These are phyloP conservation scores for Sphagnum magellanicum DNA, from an alignment of 228 moss, liverwort and hornwort genomes.

Conservation along the genomic window DNA sequence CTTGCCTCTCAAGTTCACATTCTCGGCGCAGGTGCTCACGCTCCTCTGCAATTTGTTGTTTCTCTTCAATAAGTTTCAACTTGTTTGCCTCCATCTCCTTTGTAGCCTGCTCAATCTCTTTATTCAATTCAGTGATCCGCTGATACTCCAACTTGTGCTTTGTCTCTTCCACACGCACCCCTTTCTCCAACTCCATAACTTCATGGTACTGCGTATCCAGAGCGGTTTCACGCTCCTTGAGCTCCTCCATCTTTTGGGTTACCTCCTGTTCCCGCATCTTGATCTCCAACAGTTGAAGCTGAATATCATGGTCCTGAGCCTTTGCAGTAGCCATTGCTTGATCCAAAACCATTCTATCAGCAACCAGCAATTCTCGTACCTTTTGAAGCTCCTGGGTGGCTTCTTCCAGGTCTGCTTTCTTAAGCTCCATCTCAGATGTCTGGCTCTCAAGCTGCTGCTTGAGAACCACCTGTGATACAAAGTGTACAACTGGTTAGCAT, in stretches of 20 bases:
- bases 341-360: slow-evolving; percentile 50
- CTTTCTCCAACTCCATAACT: slow-evolving; percentile 54
- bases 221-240: slow-evolving; percentile 50
- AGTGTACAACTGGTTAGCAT: not conserved
- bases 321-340: slow-evolving; percentile 31
- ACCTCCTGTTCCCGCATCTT: slow-evolving; percentile 44
- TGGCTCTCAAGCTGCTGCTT: slow-evolving; percentile 45
- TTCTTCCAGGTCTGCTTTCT: slow-evolving; percentile 41
- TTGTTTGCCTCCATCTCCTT: slow-evolving; percentile 56
- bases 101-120: slow-evolving; percentile 46
- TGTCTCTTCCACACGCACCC: slow-evolving; percentile 45
- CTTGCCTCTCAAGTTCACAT: slow-evolving; percentile 67
- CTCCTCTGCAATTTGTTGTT: slow-evolving; percentile 54
- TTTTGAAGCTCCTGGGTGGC: slow-evolving; percentile 44
- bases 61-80: slow-evolving; percentile 46
- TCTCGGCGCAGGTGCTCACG: slow-evolving; percentile 70
- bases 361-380: slow-evolving; percentile 33
- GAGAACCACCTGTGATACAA: slow-evolving; percentile 38
- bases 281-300: slow-evolving; percentile 38
- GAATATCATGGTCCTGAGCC: slow-evolving; percentile 45
- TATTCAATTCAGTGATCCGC: slow-evolving; percentile 44
- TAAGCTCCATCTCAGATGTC: slow-evolving; percentile 41
- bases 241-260: slow-evolving; percentile 31
- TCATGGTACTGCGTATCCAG: slow-evolving; percentile 55
- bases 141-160: slow-evolving; percentile 50